A percentile compares a stretch with the other conserved stretches of the same genome.
Conservation (phyloP, 257 asterid species). For the Przewalskia tangutica region DNA sequence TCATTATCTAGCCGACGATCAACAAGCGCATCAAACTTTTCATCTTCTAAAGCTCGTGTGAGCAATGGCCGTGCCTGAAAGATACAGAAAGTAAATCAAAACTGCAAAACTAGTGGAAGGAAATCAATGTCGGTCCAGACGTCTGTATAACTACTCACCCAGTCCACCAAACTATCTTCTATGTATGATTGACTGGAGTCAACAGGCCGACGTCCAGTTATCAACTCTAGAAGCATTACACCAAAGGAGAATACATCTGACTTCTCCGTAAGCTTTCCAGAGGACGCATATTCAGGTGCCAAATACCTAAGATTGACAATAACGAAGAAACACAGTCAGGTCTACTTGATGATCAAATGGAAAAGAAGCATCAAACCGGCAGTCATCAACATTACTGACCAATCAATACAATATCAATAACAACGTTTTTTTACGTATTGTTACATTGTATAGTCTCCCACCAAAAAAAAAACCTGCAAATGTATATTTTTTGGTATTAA, state of each 20-base stretch:
- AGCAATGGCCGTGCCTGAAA: slow-evolving; percentile 80
- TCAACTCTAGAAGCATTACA: slow-evolving; percentile 81
- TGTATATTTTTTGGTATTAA: no score
- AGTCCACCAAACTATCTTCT: slow-evolving; percentile 87
- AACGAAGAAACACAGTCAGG: not conserved
- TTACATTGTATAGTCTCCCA: no score
- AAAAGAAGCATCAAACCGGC: not conserved
- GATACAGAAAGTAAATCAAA: not conserved
- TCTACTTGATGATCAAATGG: not conserved
- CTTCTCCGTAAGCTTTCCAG: slow-evolving; percentile 85
- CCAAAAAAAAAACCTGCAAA: no score
- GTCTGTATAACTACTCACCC: slow-evolving; percentile 43
- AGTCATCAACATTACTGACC: not conserved
- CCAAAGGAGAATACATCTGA: slow-evolving; percentile 97
- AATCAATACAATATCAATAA: not conserved
- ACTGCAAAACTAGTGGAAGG: not conserved
- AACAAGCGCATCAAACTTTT: slow-evolving; percentile 43
- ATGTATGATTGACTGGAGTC: slow-evolving; percentile 40
- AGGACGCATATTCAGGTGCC: slow-evolving; percentile 95
- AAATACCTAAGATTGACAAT: slow-evolving; percentile 45
- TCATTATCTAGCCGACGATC: slow-evolving; percentile 39
- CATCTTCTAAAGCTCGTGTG: slow-evolving; percentile 62
- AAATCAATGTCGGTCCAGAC: not conserved
- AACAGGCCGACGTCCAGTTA: slow-evolving; percentile 86
- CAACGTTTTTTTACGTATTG: not conserved